Percentiles rank a stretch among this genome's conserved stretches.
Evolutionary conservation across 345 rosid species (phyloP).

Genomic region (Salix koriyanagi): DNA sequence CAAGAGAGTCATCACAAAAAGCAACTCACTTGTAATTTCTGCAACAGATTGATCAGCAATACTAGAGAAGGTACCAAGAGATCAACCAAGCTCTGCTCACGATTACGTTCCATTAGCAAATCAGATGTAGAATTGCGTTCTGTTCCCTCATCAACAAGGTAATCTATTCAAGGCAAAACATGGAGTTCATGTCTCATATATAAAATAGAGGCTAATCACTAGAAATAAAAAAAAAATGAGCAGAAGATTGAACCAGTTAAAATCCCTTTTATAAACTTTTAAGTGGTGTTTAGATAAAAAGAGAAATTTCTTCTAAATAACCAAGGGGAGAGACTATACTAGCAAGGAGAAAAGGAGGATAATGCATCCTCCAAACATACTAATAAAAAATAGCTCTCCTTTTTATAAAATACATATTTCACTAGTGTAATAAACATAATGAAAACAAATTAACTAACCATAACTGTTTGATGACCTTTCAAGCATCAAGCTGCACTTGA

Average conservation of each 20-base stretch:
- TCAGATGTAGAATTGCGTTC: slow-evolving; percentile 96
- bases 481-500: slow-evolving; percentile 91
- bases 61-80: slow-evolving; percentile 76
- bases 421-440: background rate
- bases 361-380: background rate
- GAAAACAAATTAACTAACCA: slow-evolving; percentile 43
- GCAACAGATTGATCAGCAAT: slow-evolving; percentile 68
- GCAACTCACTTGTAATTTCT: slow-evolving; percentile 70
- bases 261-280: background rate
- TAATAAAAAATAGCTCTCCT: background rate
- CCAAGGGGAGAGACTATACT: background rate
- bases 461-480: slow-evolving; percentile 89
- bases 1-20: background rate
- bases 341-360: background rate
- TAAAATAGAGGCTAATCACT: background rate
- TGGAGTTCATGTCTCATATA: background rate
- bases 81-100: slow-evolving; percentile 91
- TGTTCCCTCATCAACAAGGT: slow-evolving; percentile 94
- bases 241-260: background rate
- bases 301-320: too few relatives aligned
- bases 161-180: slow-evolving; percentile 51
- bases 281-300: background rate
- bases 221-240: background rate
- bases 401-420: background rate
- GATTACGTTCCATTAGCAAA: slow-evolving; percentile 84